Conservation (phyloP, 345 rosid species). For the Citrus unshiu region DNA sequence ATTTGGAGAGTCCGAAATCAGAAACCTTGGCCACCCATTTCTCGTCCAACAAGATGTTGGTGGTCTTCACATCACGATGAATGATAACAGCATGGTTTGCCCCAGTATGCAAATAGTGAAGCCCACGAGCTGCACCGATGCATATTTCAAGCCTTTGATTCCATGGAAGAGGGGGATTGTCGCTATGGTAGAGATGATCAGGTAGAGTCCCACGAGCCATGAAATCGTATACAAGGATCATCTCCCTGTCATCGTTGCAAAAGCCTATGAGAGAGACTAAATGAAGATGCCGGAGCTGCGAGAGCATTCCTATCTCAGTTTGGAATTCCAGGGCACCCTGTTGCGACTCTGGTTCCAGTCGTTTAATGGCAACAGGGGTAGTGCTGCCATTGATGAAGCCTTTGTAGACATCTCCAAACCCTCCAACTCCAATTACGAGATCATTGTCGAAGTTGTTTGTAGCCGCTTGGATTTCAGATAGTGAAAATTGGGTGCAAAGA, state of each 20-base stretch:
- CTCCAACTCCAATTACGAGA: conserved; percentile 33
- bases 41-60: conserved; percentile 49
- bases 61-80: conserved; percentile 53
- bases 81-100: conserved; percentile 32
- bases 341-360: conserved; percentile 21
- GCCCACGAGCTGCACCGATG: conserved; percentile 33
- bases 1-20: conserved; percentile 48
- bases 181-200: conserved; percentile 27
- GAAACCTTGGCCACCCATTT: conserved; percentile 60
- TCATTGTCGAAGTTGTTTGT: conserved; percentile 32
- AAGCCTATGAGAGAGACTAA: conserved; percentile 39
- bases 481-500: not conserved
- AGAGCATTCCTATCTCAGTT: conserved; percentile 42
- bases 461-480: conserved; percentile 22
- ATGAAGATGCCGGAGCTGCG: conserved; percentile 31
- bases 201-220: conserved; percentile 37
- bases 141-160: conserved; percentile 30
- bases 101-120: conserved; percentile 34
- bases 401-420: conserved; percentile 40
- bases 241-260: conserved; percentile 29
- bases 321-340: conserved; percentile 36
- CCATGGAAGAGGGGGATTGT: conserved; percentile 33
- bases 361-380: conserved; percentile 33
- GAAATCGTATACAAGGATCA: conserved; percentile 39
- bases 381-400: conserved; percentile 30